A percentile compares a stretch with the other conserved stretches of the same genome.
phyloP scores from a whole-genome alignment of 73 alveolate species.

The Paramecium bursaria region DNA sequence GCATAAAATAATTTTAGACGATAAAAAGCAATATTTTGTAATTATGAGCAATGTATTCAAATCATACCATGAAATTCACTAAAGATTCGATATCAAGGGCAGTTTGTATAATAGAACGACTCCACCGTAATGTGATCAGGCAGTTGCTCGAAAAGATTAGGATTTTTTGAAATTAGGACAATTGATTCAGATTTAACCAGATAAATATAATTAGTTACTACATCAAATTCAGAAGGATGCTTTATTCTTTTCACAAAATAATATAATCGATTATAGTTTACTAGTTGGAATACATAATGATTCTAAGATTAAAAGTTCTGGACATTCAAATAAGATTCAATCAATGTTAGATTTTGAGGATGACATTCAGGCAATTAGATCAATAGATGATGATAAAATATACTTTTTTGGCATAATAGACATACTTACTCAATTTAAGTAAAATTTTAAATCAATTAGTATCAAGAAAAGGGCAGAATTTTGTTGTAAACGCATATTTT shows the following conservation, averaged over 20 bases:
- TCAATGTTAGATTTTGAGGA: neutral
- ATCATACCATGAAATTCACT: constrained; percentile 83
- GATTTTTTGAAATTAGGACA: constrained; percentile 34
- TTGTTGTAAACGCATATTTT: constrained; percentile 38
- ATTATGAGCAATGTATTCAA: constrained; percentile 93
- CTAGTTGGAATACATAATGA: constrained; percentile 40
- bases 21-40: constrained; percentile 70
- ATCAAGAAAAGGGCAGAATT: constrained; percentile 12
- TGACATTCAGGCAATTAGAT: constrained; percentile 2
- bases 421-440: constrained; percentile 47
- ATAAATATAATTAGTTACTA: constrained; percentile 32
- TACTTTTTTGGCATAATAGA: constrained; percentile 57
- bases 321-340: neutral
- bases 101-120: constrained; percentile 79
- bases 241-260: constrained; percentile 44
- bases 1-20: constrained; percentile 74
- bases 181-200: neutral
- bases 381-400: constrained; percentile 21
- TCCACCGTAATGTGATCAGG: neutral
- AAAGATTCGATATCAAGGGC: constrained; percentile 82
- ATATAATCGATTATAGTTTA: constrained; percentile 52
- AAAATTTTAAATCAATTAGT: neutral
- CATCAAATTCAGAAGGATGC: constrained; percentile 18
- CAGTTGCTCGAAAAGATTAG: constrained; percentile 55
- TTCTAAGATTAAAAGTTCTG: neutral